A percentile compares a stretch with the other conserved stretches of the same genome.
These are phyloP conservation scores for Tulasnella sp. DNA, from an alignment of 768 basidiomycete species.

Conservation along the genomic window DNA sequence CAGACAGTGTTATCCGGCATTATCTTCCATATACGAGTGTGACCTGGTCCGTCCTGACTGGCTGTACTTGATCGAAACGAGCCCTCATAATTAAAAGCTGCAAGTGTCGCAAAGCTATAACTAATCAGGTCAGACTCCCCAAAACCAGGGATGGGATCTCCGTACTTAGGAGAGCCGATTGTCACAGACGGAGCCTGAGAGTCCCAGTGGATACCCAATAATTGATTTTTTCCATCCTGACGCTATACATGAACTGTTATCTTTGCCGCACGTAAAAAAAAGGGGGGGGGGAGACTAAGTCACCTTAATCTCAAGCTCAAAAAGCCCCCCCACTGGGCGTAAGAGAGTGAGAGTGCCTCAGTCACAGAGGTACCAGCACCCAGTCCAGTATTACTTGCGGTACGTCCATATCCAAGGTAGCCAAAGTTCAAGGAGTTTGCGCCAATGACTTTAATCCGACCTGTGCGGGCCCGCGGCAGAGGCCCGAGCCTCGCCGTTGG, in stretches of 20 bases:
- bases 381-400: background rate
- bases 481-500: background rate
- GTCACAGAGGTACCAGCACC: background rate
- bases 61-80: background rate
- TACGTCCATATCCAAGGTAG: background rate
- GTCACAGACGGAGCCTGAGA: background rate
- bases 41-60: background rate
- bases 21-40: background rate
- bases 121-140: background rate
- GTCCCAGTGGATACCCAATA: background rate
- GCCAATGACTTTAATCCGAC: too few species aligned
- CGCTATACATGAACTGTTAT: background rate
- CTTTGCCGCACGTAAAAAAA: too few species aligned
- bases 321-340: background rate
- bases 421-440: too few species aligned
- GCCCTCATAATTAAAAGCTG: background rate
- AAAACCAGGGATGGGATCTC: background rate
- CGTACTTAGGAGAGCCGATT: background rate
- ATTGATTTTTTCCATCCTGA: background rate
- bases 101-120: background rate
- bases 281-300: background rate
- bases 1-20: background rate
- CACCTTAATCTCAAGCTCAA: background rate
- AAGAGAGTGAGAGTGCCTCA: background rate
- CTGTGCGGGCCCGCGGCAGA: background rate